A percentile compares a stretch with the other conserved stretches of the same genome.
These are phyloP conservation scores for Saitoella complicata DNA, from an alignment of 805 yeast species.

Conservation along the genomic window DNA sequence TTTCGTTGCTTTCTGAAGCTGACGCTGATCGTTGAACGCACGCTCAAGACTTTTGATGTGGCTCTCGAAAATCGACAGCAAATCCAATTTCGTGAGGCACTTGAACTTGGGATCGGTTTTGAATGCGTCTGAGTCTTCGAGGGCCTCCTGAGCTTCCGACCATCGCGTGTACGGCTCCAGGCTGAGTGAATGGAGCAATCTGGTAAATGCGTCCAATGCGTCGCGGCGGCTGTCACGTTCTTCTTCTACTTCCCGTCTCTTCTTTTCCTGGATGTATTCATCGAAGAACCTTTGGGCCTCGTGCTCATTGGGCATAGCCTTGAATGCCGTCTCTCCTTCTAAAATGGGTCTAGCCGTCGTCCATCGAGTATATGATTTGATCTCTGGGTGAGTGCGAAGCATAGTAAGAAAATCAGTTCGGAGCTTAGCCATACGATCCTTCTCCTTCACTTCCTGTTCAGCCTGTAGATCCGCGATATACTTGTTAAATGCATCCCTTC, in stretches of 20 bases:
- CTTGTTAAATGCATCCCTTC: constrained; percentile 49
- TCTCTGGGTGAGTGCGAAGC: constrained; percentile 11
- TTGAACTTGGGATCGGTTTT: constrained; percentile 1
- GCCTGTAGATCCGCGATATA: constrained; percentile 26
- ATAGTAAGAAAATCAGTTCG: constrained; percentile 32
- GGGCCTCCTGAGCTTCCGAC: constrained; percentile 19
- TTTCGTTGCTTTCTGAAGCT: constrained; percentile 23
- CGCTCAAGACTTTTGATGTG: constrained; percentile 21
- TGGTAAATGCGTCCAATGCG: constrained; percentile 6
- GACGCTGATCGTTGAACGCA: constrained; percentile 16
- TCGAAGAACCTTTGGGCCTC: neutral
- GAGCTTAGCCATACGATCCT: constrained; percentile 39
- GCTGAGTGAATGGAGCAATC: constrained; percentile 7
- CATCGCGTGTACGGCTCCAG: constrained; percentile 22
- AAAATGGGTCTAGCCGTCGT: neutral
- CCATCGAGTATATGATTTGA: constrained; percentile 14
- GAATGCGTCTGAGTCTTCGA: constrained; percentile 17
- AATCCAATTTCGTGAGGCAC: constrained; percentile 39
- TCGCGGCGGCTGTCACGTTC: constrained; percentile 15
- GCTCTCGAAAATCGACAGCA: constrained; percentile 36
- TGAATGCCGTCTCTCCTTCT: constrained; percentile 1
- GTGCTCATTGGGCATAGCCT: neutral
- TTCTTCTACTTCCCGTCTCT: constrained; percentile 1
- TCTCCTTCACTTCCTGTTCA: constrained; percentile 22
- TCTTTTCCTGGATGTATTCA: neutral